phyloP scores from a whole-genome alignment of 2,329 filamentous ascomycete species.

The Ceratocystis colombiana region DNA sequence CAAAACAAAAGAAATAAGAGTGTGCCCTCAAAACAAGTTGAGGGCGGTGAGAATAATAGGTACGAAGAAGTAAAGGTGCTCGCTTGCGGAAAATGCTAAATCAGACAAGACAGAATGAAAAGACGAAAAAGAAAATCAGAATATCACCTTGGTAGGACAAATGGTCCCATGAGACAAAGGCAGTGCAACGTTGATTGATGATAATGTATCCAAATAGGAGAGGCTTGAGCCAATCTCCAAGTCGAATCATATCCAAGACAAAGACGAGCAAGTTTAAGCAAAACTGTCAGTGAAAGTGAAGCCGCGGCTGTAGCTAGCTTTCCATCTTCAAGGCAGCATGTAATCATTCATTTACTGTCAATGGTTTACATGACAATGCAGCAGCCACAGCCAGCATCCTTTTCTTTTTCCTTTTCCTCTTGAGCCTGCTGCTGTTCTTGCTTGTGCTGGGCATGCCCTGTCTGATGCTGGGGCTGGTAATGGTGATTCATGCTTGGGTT shows the following conservation, averaged over 20 bases:
- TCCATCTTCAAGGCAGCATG: neutral
- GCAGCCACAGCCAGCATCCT: slow-evolving; percentile 41
- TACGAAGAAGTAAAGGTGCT: slow-evolving; percentile 13
- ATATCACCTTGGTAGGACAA: neutral
- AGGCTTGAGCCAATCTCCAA: no score
- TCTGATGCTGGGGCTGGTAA: slow-evolving; percentile 1
- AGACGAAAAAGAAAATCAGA: neutral
- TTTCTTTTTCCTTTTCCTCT: slow-evolving; percentile 35
- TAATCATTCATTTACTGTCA: neutral
- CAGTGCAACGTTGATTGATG: no score
- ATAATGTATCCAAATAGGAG: no score
- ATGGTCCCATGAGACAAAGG: no score
- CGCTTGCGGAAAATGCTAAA: slow-evolving; percentile 17
- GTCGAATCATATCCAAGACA: neutral
- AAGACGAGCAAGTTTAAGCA: slow-evolving; percentile 9
- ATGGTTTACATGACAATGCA: slow-evolving; percentile 41
- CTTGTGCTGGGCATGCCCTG: slow-evolving; percentile 17
- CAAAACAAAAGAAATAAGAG: slow-evolving; percentile 1
- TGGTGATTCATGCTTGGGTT: neutral
- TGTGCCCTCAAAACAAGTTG: neutral
- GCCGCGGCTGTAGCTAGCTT: neutral
- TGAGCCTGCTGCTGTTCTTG: slow-evolving; percentile 28
- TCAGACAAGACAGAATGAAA: slow-evolving; percentile 13
- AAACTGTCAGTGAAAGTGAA: neutral
- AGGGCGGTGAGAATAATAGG: neutral